Evolutionary conservation across 2,329 filamentous ascomycete genomes (phyloP).

Genomic region (Passalora sequoiae): DNA sequence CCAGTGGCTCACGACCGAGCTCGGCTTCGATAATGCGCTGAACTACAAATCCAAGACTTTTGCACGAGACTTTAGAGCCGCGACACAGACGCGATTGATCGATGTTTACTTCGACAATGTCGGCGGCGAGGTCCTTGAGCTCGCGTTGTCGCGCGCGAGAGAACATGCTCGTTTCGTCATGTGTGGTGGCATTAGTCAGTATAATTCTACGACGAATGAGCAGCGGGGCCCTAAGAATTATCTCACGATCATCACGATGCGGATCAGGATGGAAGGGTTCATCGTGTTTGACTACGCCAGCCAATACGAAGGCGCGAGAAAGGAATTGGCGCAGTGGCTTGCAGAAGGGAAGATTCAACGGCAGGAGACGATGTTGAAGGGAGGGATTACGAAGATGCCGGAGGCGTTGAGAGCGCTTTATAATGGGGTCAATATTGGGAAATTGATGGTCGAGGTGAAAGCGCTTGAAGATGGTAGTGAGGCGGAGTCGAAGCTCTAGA

Average conservation of each 20-base stretch:
- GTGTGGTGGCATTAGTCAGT: slow-evolving; percentile 64
- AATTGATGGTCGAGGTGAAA: slow-evolving; percentile 30
- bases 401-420: slow-evolving; percentile 46
- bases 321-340: slow-evolving; percentile 52
- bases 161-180: slow-evolving; percentile 60
- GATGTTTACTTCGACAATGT: slow-evolving; percentile 73
- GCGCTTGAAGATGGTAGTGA: slow-evolving; percentile 5
- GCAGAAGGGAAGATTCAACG: slow-evolving; percentile 53
- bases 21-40: slow-evolving; percentile 63
- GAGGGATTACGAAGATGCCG: slow-evolving; percentile 46
- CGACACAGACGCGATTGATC: slow-evolving; percentile 44
- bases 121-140: slow-evolving; percentile 63
- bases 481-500: too few species aligned
- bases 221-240: slow-evolving; percentile 52
- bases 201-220: slow-evolving; percentile 53
- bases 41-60: slow-evolving; percentile 66
- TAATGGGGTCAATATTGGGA: slow-evolving; percentile 44
- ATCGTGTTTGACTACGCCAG: slow-evolving; percentile 64
- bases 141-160: slow-evolving; percentile 59
- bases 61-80: slow-evolving; percentile 54
- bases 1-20: slow-evolving; percentile 56
- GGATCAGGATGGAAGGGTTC: slow-evolving; percentile 63
- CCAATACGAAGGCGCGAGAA: slow-evolving; percentile 53
- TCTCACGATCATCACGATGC: slow-evolving; percentile 49
- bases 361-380: slow-evolving; percentile 43